A percentile compares a stretch with the other conserved stretches of the same genome.
phyloP scores from a whole-genome alignment of 805 yeast genomes.

The Kluyveromyces lactis region DNA sequence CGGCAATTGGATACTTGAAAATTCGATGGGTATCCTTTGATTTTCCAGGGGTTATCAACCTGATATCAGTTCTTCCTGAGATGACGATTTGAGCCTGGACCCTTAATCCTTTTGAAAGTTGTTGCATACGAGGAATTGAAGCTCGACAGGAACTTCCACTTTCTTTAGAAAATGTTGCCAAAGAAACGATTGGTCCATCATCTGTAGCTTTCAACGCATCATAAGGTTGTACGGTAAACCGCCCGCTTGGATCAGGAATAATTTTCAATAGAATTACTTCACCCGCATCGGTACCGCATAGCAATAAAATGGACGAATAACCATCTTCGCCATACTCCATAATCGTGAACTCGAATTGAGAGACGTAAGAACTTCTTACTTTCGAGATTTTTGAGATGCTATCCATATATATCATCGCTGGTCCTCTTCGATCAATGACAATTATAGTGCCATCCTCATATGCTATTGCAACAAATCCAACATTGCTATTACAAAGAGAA shows the following conservation, averaged over 20 bases:
- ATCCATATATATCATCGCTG: constrained; percentile 50
- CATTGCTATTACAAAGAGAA: constrained; percentile 55
- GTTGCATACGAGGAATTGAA: constrained; percentile 44
- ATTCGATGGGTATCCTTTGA: constrained; percentile 57
- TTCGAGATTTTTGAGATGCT: constrained; percentile 22
- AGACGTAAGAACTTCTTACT: constrained; percentile 32
- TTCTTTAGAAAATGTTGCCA: constrained; percentile 50
- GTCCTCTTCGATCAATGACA: constrained; percentile 74
- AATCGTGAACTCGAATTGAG: constrained; percentile 65
- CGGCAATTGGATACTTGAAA: constrained; percentile 38
- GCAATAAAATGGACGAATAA: constrained; percentile 61
- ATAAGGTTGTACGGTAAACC: constrained; percentile 47
- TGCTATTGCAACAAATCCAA: constrained; percentile 80
- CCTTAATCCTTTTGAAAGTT: constrained; percentile 50
- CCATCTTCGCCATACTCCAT: constrained; percentile 59
- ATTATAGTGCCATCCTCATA: constrained; percentile 67
- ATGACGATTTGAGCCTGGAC: constrained; percentile 57
- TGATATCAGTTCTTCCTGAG: constrained; percentile 49
- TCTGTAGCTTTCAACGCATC: constrained; percentile 42
- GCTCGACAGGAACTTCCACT: constrained; percentile 65
- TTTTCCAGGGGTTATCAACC: constrained; percentile 53
- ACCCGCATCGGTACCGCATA: constrained; percentile 73
- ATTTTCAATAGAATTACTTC: constrained; percentile 58
- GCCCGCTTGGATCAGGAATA: constrained; percentile 53
- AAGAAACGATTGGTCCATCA: constrained; percentile 38